These are phyloP conservation scores for Phytopythium sindhum DNA, from an alignment of 352 stramenopile genomes.

Conservation along the genomic window DNA sequence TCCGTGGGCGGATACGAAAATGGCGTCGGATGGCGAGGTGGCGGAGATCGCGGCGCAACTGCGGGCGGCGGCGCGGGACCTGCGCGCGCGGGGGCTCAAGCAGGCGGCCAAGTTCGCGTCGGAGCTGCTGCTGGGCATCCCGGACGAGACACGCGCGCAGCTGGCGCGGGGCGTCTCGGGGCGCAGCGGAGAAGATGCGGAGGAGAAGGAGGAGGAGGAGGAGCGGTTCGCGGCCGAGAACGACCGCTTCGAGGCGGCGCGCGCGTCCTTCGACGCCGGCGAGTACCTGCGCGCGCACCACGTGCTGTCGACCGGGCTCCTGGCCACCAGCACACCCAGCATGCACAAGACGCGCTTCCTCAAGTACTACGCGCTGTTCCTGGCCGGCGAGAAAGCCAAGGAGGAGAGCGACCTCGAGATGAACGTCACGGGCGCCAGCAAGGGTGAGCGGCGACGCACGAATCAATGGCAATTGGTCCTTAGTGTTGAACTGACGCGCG, in stretches of 20 bases:
- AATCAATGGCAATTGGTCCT: not conserved
- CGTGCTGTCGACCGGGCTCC: slow-evolving; percentile 23
- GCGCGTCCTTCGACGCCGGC: slow-evolving; percentile 60
- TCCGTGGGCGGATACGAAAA: not conserved
- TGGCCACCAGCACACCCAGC: slow-evolving; percentile 2
- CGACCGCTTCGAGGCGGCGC: slow-evolving; percentile 61
- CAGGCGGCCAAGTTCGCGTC: slow-evolving; percentile 68
- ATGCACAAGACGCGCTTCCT: slow-evolving; percentile 62
- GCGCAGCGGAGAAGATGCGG: not conserved
- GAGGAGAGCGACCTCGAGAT: slow-evolving; percentile 77
- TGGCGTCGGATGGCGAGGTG: slow-evolving; percentile 7
- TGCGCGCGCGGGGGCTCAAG: slow-evolving; percentile 59
- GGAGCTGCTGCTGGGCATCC: slow-evolving; percentile 73
- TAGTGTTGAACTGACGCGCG: too few relatives aligned
- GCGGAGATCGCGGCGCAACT: slow-evolving; percentile 34
- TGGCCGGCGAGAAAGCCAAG: slow-evolving; percentile 80
- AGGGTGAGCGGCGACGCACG: slow-evolving; percentile 20
- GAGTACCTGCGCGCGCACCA: slow-evolving; percentile 78
- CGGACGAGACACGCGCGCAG: slow-evolving; percentile 24
- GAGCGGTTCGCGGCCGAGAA: slow-evolving; percentile 17
- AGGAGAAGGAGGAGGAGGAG: slow-evolving; percentile 8
- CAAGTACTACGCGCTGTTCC: slow-evolving; percentile 69
- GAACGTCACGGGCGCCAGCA: slow-evolving; percentile 49
- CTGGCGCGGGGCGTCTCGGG: not conserved
- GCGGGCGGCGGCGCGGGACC: slow-evolving; percentile 40